Evolutionary conservation across 2,329 filamentous ascomycete genomes (phyloP).

Genomic region (Cladosporium oxysporum): DNA sequence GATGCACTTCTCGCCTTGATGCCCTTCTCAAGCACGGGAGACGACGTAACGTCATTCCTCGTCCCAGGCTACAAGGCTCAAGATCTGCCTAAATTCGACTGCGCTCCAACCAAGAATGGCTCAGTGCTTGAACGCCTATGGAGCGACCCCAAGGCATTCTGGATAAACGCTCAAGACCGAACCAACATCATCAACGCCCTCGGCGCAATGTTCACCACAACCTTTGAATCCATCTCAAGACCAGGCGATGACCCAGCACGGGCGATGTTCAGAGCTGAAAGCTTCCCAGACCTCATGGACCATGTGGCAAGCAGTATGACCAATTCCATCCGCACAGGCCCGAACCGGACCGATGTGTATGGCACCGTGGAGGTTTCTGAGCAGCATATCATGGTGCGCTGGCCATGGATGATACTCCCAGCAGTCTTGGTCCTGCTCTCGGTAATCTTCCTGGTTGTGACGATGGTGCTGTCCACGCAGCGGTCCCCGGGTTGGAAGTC

Average conservation of each 20-base stretch:
- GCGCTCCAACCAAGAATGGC: not conserved
- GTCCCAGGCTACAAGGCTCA: not conserved
- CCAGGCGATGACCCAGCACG: not conserved
- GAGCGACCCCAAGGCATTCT: not conserved
- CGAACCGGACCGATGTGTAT: not conserved
- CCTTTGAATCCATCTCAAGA: not conserved
- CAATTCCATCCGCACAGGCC: constrained; percentile 1
- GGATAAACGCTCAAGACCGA: constrained; percentile 4
- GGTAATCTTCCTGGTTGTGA: not conserved
- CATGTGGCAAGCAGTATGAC: not conserved
- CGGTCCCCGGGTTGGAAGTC: not conserved
- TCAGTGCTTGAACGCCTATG: not conserved
- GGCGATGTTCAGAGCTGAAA: constrained; percentile 1
- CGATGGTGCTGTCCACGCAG: not conserved
- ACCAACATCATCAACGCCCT: not conserved
- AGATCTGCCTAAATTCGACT: not conserved
- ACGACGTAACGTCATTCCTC: not conserved
- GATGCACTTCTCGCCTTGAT: not conserved
- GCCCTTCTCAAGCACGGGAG: constrained; percentile 7
- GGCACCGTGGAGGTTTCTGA: not conserved
- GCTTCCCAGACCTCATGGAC: constrained; percentile 1
- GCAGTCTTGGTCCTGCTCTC: not conserved
- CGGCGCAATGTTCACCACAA: not conserved
- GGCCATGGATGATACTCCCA: not conserved
- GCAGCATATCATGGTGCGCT: not conserved